Evolutionary conservation across 1,284 basidiomycete species (phyloP).

Genomic region (Anthracocystis setariae): DNA sequence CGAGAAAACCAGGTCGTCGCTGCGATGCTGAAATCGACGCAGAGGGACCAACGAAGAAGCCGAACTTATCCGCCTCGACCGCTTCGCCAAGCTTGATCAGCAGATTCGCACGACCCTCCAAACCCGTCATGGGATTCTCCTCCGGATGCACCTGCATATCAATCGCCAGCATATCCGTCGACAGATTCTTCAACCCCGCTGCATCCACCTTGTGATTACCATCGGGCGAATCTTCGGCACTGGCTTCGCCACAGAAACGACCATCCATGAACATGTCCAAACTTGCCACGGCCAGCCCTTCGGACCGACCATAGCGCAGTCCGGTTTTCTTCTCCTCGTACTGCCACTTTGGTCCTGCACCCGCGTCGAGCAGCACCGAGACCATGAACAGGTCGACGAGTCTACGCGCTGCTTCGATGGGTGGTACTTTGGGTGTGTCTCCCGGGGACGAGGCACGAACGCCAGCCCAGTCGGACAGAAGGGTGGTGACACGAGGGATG

Average conservation of each 20-base stretch:
- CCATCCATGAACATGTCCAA: slow-evolving; percentile 80
- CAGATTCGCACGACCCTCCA: slow-evolving; percentile 84
- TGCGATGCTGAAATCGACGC: neutral
- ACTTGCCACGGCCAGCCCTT: slow-evolving; percentile 91
- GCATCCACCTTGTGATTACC: slow-evolving; percentile 70
- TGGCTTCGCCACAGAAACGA: slow-evolving; percentile 12
- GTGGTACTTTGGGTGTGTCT: slow-evolving; percentile 6
- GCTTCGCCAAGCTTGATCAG: slow-evolving; percentile 50
- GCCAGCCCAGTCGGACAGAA: slow-evolving; percentile 40
- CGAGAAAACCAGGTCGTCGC: slow-evolving; percentile 32
- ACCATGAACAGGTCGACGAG: slow-evolving; percentile 91
- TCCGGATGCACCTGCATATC: slow-evolving; percentile 81
- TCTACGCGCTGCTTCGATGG: slow-evolving; percentile 68
- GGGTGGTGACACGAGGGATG: slow-evolving; percentile 49
- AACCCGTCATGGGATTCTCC: slow-evolving; percentile 86
- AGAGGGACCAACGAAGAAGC: slow-evolving; percentile 45
- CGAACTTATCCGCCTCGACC: slow-evolving; percentile 33
- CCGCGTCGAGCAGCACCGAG: slow-evolving; percentile 91
- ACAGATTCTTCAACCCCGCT: slow-evolving; percentile 76
- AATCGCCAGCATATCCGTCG: slow-evolving; percentile 74
- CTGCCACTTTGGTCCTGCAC: slow-evolving; percentile 84
- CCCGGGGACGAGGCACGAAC: neutral
- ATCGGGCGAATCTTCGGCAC: neutral
- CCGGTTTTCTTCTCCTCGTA: slow-evolving; percentile 77
- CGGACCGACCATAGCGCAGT: slow-evolving; percentile 78